Base-by-base conservation (phyloP, 225 moss, liverwort and hornwort species). In the Takakia lepidozioides region DNA sequence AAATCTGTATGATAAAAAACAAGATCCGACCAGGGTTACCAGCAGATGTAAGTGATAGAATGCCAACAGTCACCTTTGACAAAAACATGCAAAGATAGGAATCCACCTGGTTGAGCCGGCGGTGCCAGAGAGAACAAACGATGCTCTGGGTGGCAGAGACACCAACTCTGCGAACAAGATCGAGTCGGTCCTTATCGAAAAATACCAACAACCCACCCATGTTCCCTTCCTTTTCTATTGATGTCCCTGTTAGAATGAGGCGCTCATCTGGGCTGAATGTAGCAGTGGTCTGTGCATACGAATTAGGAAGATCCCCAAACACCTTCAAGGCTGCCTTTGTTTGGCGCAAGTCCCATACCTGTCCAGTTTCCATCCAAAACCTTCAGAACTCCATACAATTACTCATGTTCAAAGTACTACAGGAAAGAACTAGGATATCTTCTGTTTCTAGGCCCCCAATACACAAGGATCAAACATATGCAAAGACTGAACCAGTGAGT, bases 281-380 rank as follows among this genome's bases (percentile, higher is more conserved):
- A 17, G 81, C 91, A 36, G 50, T 85, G 18, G 98, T 99, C 66
- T 99, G 98, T 43, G 87, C 80, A 57, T 91, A 99, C 10, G 98
- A 74, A 59, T 99, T 99, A 3, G 71, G 78, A 39, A 99, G 58
- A 44, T 73, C 78, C 27, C 75, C 80, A 38, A 91, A 91, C 24
- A 60, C 64, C 52, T 83, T 85, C 47, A 87, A 43, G 14, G 91
- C 72, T 30, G 71, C 61, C 65, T 81, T 91, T 7, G 67, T 62
- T 60, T 99, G 76, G 35, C 98, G 78, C 46, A 99, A 74, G 46
- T 99, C 98, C 98, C 98, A 99, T 48, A 99, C 91, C 93, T 93
- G 73, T 25, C 32, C 32, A 32, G n/a, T n/a, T n/a, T n/a, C n/a
- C 10, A 46, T 11, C 25, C 49, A 50, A 49, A n/a, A 5, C 20